phyloP scores from a whole-genome alignment of 176 grass and related monocot genomes.

The Triticum dicoccoides region DNA sequence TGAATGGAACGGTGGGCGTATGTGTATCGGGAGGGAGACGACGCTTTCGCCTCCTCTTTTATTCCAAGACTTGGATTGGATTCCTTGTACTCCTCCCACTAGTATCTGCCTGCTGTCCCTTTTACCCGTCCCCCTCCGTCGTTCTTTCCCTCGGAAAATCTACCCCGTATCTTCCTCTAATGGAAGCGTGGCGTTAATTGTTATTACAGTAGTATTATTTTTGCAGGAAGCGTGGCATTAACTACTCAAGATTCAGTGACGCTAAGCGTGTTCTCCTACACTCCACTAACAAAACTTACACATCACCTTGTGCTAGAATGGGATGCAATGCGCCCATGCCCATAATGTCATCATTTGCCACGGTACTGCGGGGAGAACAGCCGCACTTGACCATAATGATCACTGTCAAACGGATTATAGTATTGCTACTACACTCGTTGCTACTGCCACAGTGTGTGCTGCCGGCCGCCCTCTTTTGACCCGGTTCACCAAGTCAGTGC shows the following conservation, averaged over 20 bases:
- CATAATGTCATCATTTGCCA: not conserved
- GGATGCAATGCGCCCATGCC: not conserved
- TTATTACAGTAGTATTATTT: too few relatives aligned
- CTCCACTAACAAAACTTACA: not conserved
- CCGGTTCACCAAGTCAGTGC: not conserved
- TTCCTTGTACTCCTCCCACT: slow-evolving; percentile 59
- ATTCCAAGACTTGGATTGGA: slow-evolving; percentile 30
- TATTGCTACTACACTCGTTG: too few relatives aligned
- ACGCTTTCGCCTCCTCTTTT: slow-evolving; percentile 23
- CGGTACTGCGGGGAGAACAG: not conserved
- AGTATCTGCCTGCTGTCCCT: not conserved
- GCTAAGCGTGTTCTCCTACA: not conserved
- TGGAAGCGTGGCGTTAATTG: not conserved
- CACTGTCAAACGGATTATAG: not conserved
- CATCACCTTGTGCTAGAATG: not conserved
- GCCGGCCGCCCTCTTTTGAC: slow-evolving; percentile 35
- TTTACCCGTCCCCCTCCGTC: not conserved
- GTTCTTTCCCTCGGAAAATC: not conserved
- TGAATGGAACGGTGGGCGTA: slow-evolving; percentile 4
- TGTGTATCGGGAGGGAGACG: slow-evolving; percentile 20
- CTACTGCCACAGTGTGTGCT: not conserved
- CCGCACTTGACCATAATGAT: not conserved
- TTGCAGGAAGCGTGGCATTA: not conserved
- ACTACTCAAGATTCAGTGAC: not conserved
- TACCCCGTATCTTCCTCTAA: not conserved